A percentile compares a stretch with the other conserved stretches of the same genome.
Conservation (phyloP, 169 alveolate species). For the Plasmodium blacklocki region DNA sequence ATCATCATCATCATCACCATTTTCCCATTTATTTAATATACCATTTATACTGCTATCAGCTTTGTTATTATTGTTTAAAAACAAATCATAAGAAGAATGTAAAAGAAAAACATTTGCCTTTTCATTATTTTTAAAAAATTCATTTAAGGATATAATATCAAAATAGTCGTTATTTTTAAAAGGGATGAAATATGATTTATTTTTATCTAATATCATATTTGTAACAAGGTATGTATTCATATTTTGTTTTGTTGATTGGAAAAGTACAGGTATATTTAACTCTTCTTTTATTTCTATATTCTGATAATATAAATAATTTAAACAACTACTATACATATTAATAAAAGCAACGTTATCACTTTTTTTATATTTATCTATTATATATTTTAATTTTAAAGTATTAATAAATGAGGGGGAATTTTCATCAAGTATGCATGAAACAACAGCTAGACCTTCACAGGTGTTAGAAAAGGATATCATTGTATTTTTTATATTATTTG, state of each 20-base stretch:
- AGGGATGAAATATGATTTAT: neutral
- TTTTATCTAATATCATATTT: slow-evolving; percentile 13
- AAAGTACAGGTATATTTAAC: too few species aligned
- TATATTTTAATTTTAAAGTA: slow-evolving; percentile 30
- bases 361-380: slow-evolving; percentile 34
- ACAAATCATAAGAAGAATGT: slow-evolving; percentile 10
- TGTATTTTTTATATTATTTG: slow-evolving; percentile 41
- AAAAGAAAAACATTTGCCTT: slow-evolving; percentile 12
- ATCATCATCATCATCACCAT: too few species aligned
- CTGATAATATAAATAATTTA: slow-evolving; percentile 16
- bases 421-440: slow-evolving; percentile 30
- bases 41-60: neutral
- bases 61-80: neutral
- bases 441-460: slow-evolving; percentile 64
- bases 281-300: neutral
- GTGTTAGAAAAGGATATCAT: slow-evolving; percentile 26
- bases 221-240: neutral
- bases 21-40: neutral
- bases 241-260: too few species aligned
- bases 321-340: slow-evolving; percentile 18
- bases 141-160: slow-evolving; percentile 9
- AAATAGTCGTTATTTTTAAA: slow-evolving; percentile 20
- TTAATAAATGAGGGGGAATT: slow-evolving; percentile 24
- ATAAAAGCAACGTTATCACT: slow-evolving; percentile 9
- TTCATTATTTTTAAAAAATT: neutral